Conservation (phyloP, 106 monocot genomes). For the Phalaenopsis equestris region DNA sequence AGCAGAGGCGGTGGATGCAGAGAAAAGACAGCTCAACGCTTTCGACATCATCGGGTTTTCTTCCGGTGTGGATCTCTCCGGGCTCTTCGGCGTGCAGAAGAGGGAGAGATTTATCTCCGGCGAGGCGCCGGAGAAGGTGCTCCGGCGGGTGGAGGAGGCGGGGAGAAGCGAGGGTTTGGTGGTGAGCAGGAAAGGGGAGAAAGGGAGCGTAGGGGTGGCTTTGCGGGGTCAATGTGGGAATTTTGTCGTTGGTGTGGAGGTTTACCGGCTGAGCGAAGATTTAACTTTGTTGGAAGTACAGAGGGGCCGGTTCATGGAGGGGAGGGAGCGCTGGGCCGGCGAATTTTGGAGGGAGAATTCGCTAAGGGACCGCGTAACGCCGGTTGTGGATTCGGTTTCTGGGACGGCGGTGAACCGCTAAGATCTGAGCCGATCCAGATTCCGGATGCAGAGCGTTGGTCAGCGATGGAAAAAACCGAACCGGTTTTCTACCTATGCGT, state of each 20-base stretch:
- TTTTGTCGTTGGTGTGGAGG: background rate
- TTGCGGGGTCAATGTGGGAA: conserved; percentile 1
- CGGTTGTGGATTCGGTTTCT: background rate
- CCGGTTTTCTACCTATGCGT: too few species aligned
- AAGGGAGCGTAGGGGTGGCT: background rate
- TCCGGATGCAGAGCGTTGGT: too few species aligned
- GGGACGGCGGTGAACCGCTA: background rate
- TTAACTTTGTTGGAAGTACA: background rate
- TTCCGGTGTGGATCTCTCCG: conserved; percentile 10
- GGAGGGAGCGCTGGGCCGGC: background rate
- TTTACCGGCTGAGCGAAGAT: conserved; percentile 1
- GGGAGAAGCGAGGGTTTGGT: background rate
- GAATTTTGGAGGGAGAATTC: background rate
- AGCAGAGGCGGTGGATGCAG: background rate
- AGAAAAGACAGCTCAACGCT: conserved; percentile 9
- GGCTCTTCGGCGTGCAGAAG: conserved; percentile 7
- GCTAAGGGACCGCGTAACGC: background rate
- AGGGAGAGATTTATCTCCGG: conserved; percentile 15
- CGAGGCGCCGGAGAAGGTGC: background rate
- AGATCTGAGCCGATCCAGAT: background rate
- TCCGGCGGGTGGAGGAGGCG: conserved; percentile 4
- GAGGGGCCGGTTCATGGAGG: background rate
- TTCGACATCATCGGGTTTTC: conserved; percentile 17
- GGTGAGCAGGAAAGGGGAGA: conserved; percentile 8
- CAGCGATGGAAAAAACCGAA: too few species aligned